Base-by-base conservation (phyloP, 305 asterid species). In the Stenogyne calaminthoides region DNA sequence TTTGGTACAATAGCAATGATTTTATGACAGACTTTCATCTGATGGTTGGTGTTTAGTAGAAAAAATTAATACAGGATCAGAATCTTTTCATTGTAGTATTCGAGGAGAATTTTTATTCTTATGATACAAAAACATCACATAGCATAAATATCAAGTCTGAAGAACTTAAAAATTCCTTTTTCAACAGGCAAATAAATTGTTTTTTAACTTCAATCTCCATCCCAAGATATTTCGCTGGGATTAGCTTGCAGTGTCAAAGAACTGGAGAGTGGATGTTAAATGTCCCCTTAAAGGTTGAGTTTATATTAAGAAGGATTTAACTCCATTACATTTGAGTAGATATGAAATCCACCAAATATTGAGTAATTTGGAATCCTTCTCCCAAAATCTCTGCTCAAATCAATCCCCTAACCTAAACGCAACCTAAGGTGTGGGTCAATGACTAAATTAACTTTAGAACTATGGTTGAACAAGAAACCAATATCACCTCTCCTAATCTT, bases 401-500 rank as follows among this genome's bases (percentile, higher is more conserved):
- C 20, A 32, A 25, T 57, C 57, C 18, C 32, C 42, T 11, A 19
- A 40, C 16, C n/a, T 7, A 25, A 56, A 39, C 18, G 11, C 18
- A 57, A 40, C 66, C 64, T 6, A 55, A 37, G 14, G 9, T 25
- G n/a, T n/a, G 12, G 32, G 37, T 55, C 64, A 69, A n/a, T 40
- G 3, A 71, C 37, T 6, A 6, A 42, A 47, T 12, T 16, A 70
- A 46, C 9, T 29, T 3, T 25, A 25, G 29, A 25, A 25, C 29
- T 25, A 25, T 25, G 29, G 29, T 25, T 25, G 29, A 25, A 25
- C 29, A 25, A 25, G 36, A 32, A 32, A 32, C 25, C 60, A 40
- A 52, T 63, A 55, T 11, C 36, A 77, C 19, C 29, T 34, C 58
- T 47, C 46, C 64, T 47, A 69, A 63, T 47, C 37, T 55, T 16